A percentile compares a stretch with the other conserved stretches of the same genome.
Conservation (phyloP, 2,329 filamentous ascomycete genomes). For the Beauveria rudraprayagi region DNA sequence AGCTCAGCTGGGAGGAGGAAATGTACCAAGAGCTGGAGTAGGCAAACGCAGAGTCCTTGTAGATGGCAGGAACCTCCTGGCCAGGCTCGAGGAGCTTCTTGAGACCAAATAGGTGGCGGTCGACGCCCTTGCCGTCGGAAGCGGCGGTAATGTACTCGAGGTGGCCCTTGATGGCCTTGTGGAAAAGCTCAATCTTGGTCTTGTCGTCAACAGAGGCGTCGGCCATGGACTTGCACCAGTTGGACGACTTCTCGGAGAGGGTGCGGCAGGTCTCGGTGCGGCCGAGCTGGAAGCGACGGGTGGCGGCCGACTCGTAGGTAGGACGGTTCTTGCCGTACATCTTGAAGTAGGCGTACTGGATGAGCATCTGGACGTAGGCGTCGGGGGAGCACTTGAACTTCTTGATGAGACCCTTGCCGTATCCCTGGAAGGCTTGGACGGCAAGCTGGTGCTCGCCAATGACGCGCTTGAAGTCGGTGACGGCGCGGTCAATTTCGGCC, state of each 20-base stretch:
- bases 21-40: slow-evolving; percentile 90
- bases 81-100: slow-evolving; percentile 80
- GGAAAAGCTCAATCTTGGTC: slow-evolving; percentile 66
- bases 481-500: slow-evolving; percentile 69
- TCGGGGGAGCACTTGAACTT: slow-evolving; percentile 98
- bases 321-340: slow-evolving; percentile 98
- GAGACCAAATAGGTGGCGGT: slow-evolving; percentile 92
- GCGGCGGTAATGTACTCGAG: slow-evolving; percentile 87
- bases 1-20: slow-evolving; percentile 81
- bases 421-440: slow-evolving; percentile 93
- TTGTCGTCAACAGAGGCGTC: slow-evolving; percentile 56
- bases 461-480: slow-evolving; percentile 68
- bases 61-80: slow-evolving; percentile 75
- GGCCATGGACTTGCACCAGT: slow-evolving; percentile 84
- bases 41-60: slow-evolving; percentile 73
- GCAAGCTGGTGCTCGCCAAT: slow-evolving; percentile 85
- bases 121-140: slow-evolving; percentile 85
- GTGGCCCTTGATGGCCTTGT: slow-evolving; percentile 72
- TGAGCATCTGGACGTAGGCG: slow-evolving; percentile 96
- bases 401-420: slow-evolving; percentile 98
- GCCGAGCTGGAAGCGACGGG: slow-evolving; percentile 89
- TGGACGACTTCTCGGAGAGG: slow-evolving; percentile 83
- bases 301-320: slow-evolving; percentile 94
- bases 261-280: slow-evolving; percentile 93
- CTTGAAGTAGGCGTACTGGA: slow-evolving; percentile 96